Evolutionary conservation across 352 stramenopile genomes (phyloP), one percentile per base, ranked within the genome.

Genomic region (Phytopythium delawarense): DNA sequence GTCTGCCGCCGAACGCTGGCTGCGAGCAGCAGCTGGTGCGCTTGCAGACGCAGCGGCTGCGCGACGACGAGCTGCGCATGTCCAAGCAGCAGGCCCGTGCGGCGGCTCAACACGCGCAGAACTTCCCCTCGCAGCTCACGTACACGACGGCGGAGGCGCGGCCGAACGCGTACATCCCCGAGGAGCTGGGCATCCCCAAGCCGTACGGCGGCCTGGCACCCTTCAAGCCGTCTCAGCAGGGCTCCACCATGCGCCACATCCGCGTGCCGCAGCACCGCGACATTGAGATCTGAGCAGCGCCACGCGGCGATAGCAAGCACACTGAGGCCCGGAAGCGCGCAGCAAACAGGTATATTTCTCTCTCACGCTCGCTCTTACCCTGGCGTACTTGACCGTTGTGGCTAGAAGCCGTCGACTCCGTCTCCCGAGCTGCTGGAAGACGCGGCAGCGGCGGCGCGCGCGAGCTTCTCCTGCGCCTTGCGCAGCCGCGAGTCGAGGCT

Each of bases 91-190:
- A 92, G 32, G 57, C 68, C 4, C 72, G 63, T 0, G 72, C 66
- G 32, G 72, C 78, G 34, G 70, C 66, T 13, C 65, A 71, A 15
- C 81, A 89, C 37, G 81, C 81, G n/a, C 70, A 75, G 30, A 78
- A 78, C 53, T 90, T 89, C 49, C 76, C 83, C 4, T 72, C 81
- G n/a, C 82, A 91, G 56, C 66, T 92, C 58, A 86, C 76, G 34
- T 90, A 87, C 63, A 97, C 90, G 49, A 98, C 88, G 6, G 94
- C 94, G 52, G 88, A 97, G 65, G 85, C 89, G 25, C 75, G 94
- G 25, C 94, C 94, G 30, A 98, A 97, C 61, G 94, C 94, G 1
- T 98, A 98, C 71, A 96, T 98, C 56, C 94, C 94, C 12, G 87
- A 97, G 34, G 89, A 93, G 15, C 71, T 98, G 45, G 89, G 90